Conservation (phyloP, 176 grass and related monocot species). For the Phoenix roebelenii region DNA sequence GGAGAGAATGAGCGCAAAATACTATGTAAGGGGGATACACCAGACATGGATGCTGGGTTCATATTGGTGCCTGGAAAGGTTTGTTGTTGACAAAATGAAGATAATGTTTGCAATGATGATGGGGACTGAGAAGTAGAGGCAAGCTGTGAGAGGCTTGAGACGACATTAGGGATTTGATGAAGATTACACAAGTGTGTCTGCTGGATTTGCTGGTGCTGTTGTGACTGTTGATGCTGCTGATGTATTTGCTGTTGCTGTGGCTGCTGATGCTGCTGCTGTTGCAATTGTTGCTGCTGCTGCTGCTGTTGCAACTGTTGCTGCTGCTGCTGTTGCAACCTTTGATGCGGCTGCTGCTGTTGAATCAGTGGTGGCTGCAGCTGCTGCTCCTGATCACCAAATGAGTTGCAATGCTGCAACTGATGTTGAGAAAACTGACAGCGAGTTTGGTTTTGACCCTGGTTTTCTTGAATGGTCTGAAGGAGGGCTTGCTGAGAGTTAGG, state of each 20-base stretch:
- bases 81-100: conserved; percentile 36
- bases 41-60: conserved; percentile 19
- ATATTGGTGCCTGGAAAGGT: conserved; percentile 41
- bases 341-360: conserved; percentile 22
- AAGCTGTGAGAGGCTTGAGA: conserved; percentile 40
- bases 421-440: conserved; percentile 43
- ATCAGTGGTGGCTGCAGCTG: conserved; percentile 17
- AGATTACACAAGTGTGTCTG: conserved; percentile 34
- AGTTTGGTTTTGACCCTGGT: conserved; percentile 33
- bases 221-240: no score
- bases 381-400: conserved; percentile 21
- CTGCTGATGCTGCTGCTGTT: no score
- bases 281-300: conserved; percentile 10
- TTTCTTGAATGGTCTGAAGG: conserved; percentile 51
- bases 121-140: conserved; percentile 31
- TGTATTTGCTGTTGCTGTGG: no score
- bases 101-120: conserved; percentile 23
- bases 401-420: conserved; percentile 47
- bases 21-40: conserved; percentile 45
- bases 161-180: conserved; percentile 40
- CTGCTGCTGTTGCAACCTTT: conserved; percentile 13
- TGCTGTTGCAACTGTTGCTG: conserved; percentile 25
- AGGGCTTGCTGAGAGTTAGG: conserved; percentile 51
- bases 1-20: conserved; percentile 54
- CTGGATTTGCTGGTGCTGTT: conserved; percentile 19